phyloP scores from a whole-genome alignment of 768 basidiomycete species.

The Leccinum subgranulosum region DNA sequence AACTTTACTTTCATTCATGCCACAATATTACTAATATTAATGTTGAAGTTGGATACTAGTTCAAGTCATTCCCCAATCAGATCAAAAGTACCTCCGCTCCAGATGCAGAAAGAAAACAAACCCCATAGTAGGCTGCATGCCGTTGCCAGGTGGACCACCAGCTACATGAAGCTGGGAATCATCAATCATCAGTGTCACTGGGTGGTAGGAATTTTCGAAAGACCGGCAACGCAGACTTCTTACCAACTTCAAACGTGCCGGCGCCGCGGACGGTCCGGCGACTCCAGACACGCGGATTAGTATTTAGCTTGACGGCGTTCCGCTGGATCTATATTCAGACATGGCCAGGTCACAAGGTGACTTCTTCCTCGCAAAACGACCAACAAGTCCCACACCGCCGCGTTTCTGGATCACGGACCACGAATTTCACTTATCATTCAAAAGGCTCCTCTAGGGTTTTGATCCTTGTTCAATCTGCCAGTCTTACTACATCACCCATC shows the following conservation, averaged over 20 bases:
- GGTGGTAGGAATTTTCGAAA: background rate
- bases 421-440: conserved; percentile 1
- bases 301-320: background rate
- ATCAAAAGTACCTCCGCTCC: no score
- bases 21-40: no score
- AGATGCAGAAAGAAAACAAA: no score
- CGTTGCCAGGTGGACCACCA: no score
- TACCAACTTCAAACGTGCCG: no score
- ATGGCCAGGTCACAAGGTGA: conserved; percentile 26
- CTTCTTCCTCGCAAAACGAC: background rate
- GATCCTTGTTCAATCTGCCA: background rate
- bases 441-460: conserved; percentile 4
- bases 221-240: background rate
- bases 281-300: background rate
- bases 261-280: background rate
- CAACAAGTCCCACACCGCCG: background rate
- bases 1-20: no score
- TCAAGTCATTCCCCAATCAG: no score
- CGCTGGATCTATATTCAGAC: conserved; percentile 1
- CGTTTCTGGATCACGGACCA: background rate
- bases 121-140: no score
- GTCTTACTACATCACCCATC: conserved; percentile 6
- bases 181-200: no score
- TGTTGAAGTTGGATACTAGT: no score
- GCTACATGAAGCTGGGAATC: no score